Conservation (phyloP, 768 basidiomycete species). For the Psilocybe azurescens region DNA sequence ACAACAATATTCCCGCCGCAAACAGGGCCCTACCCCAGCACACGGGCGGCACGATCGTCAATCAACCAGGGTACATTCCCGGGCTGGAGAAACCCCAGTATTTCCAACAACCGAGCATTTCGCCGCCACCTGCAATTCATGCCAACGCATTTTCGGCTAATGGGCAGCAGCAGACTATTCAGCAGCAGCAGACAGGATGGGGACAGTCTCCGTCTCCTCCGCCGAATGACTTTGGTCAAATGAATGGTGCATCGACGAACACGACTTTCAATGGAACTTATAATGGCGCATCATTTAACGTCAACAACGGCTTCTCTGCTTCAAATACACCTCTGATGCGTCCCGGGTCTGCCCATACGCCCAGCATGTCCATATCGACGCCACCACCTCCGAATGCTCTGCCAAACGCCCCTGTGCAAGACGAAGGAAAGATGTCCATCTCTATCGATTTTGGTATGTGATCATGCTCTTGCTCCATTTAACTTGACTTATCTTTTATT, state of each 20-base stretch:
- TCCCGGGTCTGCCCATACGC: slow-evolving; percentile 36
- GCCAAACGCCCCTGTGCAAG: slow-evolving; percentile 30
- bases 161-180: slow-evolving; percentile 22
- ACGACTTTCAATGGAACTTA: slow-evolving; percentile 24
- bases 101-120: slow-evolving; percentile 47
- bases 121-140: slow-evolving; percentile 49
- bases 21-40: slow-evolving; percentile 29
- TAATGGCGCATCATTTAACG: slow-evolving; percentile 32
- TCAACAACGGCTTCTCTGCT: slow-evolving; percentile 27
- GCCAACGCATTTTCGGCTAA: slow-evolving; percentile 28
- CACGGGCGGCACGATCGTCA: slow-evolving; percentile 42
- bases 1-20: slow-evolving; percentile 34
- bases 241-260: slow-evolving; percentile 21
- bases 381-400: slow-evolving; percentile 26
- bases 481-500: slow-evolving; percentile 6
- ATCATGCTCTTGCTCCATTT: neutral
- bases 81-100: slow-evolving; percentile 45
- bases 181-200: slow-evolving; percentile 30
- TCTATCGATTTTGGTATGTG: slow-evolving; percentile 81
- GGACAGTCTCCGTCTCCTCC: slow-evolving; percentile 45
- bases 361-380: slow-evolving; percentile 28
- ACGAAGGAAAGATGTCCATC: slow-evolving; percentile 83
- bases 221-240: slow-evolving; percentile 36
- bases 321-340: slow-evolving; percentile 33
- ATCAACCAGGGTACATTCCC: slow-evolving; percentile 54